phyloP scores from a whole-genome alignment of 208 protist genomes.

The Novymonas esmeraldas region DNA sequence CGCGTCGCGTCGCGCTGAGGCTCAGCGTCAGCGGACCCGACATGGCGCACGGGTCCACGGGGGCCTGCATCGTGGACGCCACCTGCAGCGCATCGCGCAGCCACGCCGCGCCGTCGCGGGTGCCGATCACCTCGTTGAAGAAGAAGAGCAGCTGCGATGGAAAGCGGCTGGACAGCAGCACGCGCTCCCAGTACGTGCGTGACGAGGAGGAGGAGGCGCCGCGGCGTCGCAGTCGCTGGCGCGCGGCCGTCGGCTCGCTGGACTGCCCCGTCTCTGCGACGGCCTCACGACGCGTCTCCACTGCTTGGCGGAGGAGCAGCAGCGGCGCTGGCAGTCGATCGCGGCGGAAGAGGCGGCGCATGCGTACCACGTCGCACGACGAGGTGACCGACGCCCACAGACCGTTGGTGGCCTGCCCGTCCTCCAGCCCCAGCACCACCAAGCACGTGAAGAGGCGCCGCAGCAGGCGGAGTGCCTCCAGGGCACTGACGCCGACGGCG shows the following conservation, averaged over 20 bases:
- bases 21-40: neutral
- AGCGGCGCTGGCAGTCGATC: conserved; percentile 12
- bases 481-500: conserved; percentile 1
- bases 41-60: neutral
- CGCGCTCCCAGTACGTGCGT: conserved; percentile 24
- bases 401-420: neutral
- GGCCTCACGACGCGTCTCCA: neutral
- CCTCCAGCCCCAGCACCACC: conserved; percentile 7
- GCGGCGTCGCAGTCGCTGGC: neutral
- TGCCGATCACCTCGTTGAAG: conserved; percentile 36
- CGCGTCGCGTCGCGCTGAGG: neutral
- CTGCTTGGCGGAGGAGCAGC: conserved; percentile 5
- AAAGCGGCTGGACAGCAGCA: conserved; percentile 24
- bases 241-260: neutral
- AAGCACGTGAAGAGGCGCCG: conserved; percentile 18
- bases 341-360: conserved; percentile 9
- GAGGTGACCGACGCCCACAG: neutral
- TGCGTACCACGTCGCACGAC: conserved; percentile 2
- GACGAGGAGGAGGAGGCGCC: neutral
- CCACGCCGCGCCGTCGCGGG: conserved; percentile 9
- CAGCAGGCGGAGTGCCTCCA: conserved; percentile 6
- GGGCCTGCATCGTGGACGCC: neutral
- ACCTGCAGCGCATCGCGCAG: conserved; percentile 15
- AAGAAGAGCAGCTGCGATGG: conserved; percentile 42
- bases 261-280: neutral